These are phyloP conservation scores for Dalbergia cultrata DNA, from an alignment of 306 rosid genomes.

Conservation along the genomic window DNA sequence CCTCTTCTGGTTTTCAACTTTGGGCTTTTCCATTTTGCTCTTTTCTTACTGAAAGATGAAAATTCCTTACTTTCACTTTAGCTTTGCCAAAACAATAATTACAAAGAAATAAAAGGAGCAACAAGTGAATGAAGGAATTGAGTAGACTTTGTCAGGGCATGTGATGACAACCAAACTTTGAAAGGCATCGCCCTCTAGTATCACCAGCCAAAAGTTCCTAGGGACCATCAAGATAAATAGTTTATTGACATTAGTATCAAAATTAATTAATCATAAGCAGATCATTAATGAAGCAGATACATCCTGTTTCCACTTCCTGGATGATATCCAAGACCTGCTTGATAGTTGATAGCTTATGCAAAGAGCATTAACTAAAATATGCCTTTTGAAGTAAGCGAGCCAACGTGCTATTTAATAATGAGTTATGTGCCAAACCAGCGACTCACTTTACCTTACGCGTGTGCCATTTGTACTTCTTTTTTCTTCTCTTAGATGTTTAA, in stretches of 20 bases:
- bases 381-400: constrained; percentile 49
- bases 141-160: constrained; percentile 52
- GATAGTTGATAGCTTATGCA: constrained; percentile 33
- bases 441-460: constrained; percentile 16
- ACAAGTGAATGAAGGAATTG: constrained; percentile 39
- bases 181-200: constrained; percentile 39
- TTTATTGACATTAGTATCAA: constrained; percentile 4
- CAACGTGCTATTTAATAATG: constrained; percentile 45
- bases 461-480: neutral
- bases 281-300: constrained; percentile 45
- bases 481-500: neutral
- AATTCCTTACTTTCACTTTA: constrained; percentile 46
- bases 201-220: constrained; percentile 34
- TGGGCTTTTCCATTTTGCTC: neutral
- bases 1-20: constrained; percentile 39
- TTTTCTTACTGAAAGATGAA: constrained; percentile 35
- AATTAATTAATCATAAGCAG: constrained; percentile 55
- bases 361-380: constrained; percentile 44
- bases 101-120: constrained; percentile 30
- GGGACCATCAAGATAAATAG: constrained; percentile 41
- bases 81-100: constrained; percentile 40
- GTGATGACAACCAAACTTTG: constrained; percentile 55
- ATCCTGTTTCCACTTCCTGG: constrained; percentile 26
- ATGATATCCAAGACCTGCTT: constrained; percentile 38
- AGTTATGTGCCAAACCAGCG: neutral